A percentile compares a stretch with the other conserved stretches of the same genome.
These are phyloP conservation scores for Colletotrichum camelliae DNA, from an alignment of 2,329 filamentous ascomycete species.

Conservation along the genomic window DNA sequence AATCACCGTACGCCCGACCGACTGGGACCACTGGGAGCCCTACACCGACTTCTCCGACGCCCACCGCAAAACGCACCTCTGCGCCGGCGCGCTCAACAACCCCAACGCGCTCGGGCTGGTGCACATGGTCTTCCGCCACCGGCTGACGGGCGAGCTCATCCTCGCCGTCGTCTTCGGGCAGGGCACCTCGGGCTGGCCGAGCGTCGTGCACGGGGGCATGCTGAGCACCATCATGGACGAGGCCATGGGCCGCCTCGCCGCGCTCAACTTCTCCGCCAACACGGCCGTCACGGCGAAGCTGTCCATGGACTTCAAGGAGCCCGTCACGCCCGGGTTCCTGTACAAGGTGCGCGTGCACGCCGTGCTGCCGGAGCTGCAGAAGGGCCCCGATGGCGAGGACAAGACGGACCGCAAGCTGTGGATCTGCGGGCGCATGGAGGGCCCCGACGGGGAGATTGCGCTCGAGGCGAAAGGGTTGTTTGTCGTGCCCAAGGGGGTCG, in stretches of 20 bases:
- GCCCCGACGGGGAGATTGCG: not conserved
- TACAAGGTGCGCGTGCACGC: conserved; percentile 13
- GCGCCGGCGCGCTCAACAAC: conserved; percentile 34
- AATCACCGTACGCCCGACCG: not conserved
- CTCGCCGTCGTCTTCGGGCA: conserved; percentile 37
- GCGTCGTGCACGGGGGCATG: conserved; percentile 42
- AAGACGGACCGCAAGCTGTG: conserved; percentile 21
- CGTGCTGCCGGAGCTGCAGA: conserved; percentile 7
- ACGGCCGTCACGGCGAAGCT: conserved; percentile 20
- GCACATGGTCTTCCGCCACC: conserved; percentile 37
- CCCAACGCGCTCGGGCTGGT: conserved; percentile 34
- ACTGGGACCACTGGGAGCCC: conserved; percentile 16
- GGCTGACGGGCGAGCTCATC: conserved; percentile 29
- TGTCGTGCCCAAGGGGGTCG: conserved; percentile 19
- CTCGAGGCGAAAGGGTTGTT: conserved; percentile 17
- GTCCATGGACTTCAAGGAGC: conserved; percentile 7
- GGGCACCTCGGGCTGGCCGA: conserved; percentile 36
- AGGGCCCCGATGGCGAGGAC: not conserved
- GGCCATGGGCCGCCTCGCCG: conserved; percentile 33
- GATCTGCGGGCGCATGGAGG: conserved; percentile 15
- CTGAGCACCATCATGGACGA: conserved; percentile 42
- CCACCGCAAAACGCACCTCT: conserved; percentile 34
- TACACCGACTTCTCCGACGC: not conserved
- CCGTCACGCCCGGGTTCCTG: not conserved
- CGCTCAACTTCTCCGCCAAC: not conserved